A percentile compares a stretch with the other conserved stretches of the same genome.
These are phyloP conservation scores for Annulohypoxylon moriforme DNA, from an alignment of 495 filamentous ascomycete genomes.

Conservation along the genomic window DNA sequence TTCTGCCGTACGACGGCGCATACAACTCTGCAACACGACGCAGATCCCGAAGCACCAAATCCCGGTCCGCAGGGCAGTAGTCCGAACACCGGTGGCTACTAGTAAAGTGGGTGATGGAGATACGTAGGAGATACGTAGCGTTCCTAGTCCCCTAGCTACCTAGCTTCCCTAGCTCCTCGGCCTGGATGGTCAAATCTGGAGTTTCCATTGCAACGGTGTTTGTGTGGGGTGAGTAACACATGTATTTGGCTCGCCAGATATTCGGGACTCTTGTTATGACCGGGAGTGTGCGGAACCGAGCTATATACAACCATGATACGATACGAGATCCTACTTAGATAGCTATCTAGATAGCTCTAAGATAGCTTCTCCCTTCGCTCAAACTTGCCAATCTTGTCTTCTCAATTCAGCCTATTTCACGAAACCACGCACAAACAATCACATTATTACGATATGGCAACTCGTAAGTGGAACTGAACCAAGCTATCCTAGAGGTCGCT, in stretches of 20 bases:
- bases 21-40: conserved; percentile 40
- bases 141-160: neutral
- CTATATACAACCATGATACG: conserved; percentile 16
- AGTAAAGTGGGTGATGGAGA: neutral
- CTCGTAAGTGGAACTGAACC: conserved; percentile 35
- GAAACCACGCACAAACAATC: conserved; percentile 19
- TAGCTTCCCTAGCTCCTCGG: conserved; percentile 2
- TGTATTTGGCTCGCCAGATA: conserved; percentile 26
- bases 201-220: conserved; percentile 30
- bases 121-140: conserved; percentile 18
- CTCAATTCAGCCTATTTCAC: conserved; percentile 21
- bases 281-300: conserved; percentile 20
- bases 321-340: conserved; percentile 28
- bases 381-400: conserved; percentile 22
- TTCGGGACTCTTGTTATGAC: conserved; percentile 37
- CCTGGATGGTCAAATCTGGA: conserved; percentile 28
- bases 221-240: conserved; percentile 31
- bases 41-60: conserved; percentile 50
- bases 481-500: conserved; percentile 2
- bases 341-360: conserved; percentile 15
- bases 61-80: conserved; percentile 38
- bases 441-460: conserved; percentile 37
- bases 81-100: conserved; percentile 36
- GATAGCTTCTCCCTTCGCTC: conserved; percentile 22
- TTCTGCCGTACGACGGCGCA: conserved; percentile 35